Evolutionary conservation across 1,139 yeast genomes (phyloP).

Genomic region (Candida albicans): DNA sequence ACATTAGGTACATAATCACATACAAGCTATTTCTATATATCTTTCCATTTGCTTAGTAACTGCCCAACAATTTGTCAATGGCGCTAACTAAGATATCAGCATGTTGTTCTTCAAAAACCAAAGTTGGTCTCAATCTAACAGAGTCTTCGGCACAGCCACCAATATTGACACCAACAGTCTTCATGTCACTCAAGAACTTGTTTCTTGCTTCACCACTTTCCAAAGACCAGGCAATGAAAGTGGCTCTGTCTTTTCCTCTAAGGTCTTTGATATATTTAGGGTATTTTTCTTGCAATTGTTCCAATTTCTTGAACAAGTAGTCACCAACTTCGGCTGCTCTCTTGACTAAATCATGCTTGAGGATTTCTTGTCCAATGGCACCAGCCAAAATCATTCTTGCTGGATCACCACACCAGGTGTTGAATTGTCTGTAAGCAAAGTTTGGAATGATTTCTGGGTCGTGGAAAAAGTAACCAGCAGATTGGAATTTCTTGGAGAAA

Average conservation of each 20-base stretch:
- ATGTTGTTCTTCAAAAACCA: constrained; percentile 73
- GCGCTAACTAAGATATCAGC: constrained; percentile 62
- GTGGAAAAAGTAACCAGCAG: constrained; percentile 81
- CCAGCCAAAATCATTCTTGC: constrained; percentile 73
- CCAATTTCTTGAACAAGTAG: constrained; percentile 57
- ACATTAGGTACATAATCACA: too few relatives aligned
- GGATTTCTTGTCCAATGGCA: constrained; percentile 64
- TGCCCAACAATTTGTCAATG: constrained; percentile 48
- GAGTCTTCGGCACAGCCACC: constrained; percentile 81
- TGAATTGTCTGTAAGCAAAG: constrained; percentile 78
- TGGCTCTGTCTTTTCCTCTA: constrained; percentile 75
- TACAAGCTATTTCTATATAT: too few relatives aligned
- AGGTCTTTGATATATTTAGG: constrained; percentile 54
- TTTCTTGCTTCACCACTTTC: constrained; percentile 55
- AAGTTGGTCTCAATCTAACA: constrained; percentile 75
- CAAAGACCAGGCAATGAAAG: constrained; percentile 78
- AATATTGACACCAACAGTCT: constrained; percentile 64
- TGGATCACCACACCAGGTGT: constrained; percentile 93
- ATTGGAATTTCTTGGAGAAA: constrained; percentile 81
- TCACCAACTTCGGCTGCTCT: constrained; percentile 61
- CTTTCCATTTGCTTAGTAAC: constrained; percentile 20
- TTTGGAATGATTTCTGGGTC: constrained; percentile 70
- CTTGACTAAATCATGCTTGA: constrained; percentile 56
- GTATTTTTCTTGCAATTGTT: constrained; percentile 48
- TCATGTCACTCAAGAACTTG: constrained; percentile 56